Conservation (phyloP, 345 rosid genomes). For the Lepidium sativum region DNA sequence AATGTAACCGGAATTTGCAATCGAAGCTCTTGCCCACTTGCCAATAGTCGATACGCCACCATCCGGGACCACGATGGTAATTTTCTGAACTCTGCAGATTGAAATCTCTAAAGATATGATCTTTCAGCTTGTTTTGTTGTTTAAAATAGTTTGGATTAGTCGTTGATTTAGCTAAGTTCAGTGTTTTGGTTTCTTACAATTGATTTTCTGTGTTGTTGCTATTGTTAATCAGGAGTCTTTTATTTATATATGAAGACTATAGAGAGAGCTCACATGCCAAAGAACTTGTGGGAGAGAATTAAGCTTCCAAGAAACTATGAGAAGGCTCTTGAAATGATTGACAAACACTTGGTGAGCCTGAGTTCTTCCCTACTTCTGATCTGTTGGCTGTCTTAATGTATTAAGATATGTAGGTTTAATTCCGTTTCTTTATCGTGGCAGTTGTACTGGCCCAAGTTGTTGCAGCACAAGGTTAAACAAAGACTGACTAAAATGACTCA, state of each 20-base stretch:
- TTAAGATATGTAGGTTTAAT: neutral
- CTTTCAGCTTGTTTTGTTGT: neutral
- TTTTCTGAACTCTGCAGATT: neutral
- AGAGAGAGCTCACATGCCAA: constrained; percentile 93
- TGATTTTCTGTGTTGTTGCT: neutral
- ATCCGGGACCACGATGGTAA: constrained; percentile 87
- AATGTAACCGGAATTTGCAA: constrained; percentile 93
- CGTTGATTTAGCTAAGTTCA: neutral
- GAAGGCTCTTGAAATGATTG: constrained; percentile 84
- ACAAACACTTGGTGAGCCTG: constrained; percentile 70
- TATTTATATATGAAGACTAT: constrained; percentile 91
- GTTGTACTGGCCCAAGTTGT: constrained; percentile 91
- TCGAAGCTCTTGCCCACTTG: constrained; percentile 95
- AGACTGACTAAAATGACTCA: constrained; percentile 97
- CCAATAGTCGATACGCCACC: constrained; percentile 93
- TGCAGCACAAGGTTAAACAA: constrained; percentile 84
- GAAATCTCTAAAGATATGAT: neutral
- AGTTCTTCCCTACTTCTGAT: neutral
- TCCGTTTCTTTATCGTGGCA: constrained; percentile 14
- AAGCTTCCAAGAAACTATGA: constrained; percentile 82
- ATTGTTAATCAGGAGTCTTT: constrained; percentile 55
- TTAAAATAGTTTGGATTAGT: neutral
- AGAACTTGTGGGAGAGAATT: constrained; percentile 83
- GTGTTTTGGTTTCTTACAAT: constrained; percentile 1
- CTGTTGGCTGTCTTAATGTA: neutral